Evolutionary conservation across 345 rosid genomes (phyloP), one percentile per base, ranked within the genome.

Genomic region (Tarenaya hassleriana): DNA sequence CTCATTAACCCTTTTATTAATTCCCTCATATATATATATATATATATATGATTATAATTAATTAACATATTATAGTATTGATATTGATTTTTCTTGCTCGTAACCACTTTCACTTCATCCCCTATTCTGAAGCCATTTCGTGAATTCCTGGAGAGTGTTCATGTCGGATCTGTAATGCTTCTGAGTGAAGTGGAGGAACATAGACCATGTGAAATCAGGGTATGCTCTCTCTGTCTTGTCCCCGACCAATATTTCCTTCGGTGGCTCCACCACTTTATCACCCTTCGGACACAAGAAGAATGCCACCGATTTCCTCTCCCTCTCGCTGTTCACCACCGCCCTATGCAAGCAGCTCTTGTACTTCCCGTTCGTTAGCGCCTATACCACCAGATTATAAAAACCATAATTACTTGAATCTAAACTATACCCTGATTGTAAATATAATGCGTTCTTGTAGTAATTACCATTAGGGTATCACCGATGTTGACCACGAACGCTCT

Each of bases 381-480:
- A n/a, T 54, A 24, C n/a, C n/a, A n/a, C n/a, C n/a, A n/a, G n/a
- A n/a, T n/a, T n/a, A n/a, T n/a, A n/a, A n/a, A n/a, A n/a, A n/a
- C n/a, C n/a, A n/a, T n/a, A n/a, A n/a, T n/a, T n/a, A n/a, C n/a
- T n/a, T n/a, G n/a, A n/a, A n/a, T n/a, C n/a, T n/a, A n/a, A n/a
- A n/a, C n/a, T n/a, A n/a, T n/a, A n/a, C n/a, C n/a, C n/a, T n/a
- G 29, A 24, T 24, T 24, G 29, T 24, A 24, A 24, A n/a, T n/a
- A n/a, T 24, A 24, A 24, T 5, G 29, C 5, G 3, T 57, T 32
- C 69, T 47, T 55, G 40, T 10, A 34, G 32, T 19, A 50, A 58
- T 34, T 64, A 82, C 95, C 95, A 68, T 74, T 66, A 88, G 76
- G 13, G 96, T 88, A 20, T 88, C 95, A 24, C 96, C 91, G 27